phyloP scores from a whole-genome alignment of 1,284 basidiomycete genomes.

The Trichosporon ovoides region DNA sequence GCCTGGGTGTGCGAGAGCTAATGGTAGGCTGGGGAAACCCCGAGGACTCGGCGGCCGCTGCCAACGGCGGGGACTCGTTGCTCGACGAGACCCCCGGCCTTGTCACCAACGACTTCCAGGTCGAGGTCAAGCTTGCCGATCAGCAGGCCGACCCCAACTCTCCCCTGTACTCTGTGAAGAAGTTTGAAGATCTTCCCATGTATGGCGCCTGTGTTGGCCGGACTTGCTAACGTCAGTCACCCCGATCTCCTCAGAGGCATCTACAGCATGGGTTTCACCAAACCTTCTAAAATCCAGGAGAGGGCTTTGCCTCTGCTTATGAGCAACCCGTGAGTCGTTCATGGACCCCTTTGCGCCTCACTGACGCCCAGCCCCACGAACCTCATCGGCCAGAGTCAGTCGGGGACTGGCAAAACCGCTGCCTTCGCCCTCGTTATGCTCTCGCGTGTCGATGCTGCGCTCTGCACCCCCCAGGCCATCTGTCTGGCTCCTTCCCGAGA shows the following conservation, averaged over 20 bases:
- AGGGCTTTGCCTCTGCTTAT: slow-evolving; percentile 89
- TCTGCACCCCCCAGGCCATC: slow-evolving; percentile 83
- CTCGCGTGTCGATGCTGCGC: slow-evolving; percentile 79
- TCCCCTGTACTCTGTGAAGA: slow-evolving; percentile 87
- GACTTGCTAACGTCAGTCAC: slow-evolving; percentile 55
- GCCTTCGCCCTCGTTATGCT: slow-evolving; percentile 98
- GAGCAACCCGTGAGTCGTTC: slow-evolving; percentile 68
- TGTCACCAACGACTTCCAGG: slow-evolving; percentile 42
- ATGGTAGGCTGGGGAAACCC: slow-evolving; percentile 9
- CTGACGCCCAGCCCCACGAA: slow-evolving; percentile 71
- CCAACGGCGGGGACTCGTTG: not conserved
- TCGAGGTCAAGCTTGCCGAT: slow-evolving; percentile 83
- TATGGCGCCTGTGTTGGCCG: slow-evolving; percentile 50
- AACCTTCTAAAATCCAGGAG: slow-evolving; percentile 99
- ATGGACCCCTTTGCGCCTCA: not conserved
- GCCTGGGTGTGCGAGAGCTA: not conserved
- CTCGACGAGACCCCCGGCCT: slow-evolving; percentile 20
- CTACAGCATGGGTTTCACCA: slow-evolving; percentile 92
- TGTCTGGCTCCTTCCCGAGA: slow-evolving; percentile 94
- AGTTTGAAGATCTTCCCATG: slow-evolving; percentile 91
- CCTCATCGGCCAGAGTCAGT: slow-evolving; percentile 99
- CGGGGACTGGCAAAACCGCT: slow-evolving; percentile 98
- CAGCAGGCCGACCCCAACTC: slow-evolving; percentile 95
- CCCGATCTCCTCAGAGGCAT: slow-evolving; percentile 91
- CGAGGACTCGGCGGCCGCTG: not conserved